phyloP scores from a whole-genome alignment of 257 asterid species.

The Catharanthus roseus region DNA sequence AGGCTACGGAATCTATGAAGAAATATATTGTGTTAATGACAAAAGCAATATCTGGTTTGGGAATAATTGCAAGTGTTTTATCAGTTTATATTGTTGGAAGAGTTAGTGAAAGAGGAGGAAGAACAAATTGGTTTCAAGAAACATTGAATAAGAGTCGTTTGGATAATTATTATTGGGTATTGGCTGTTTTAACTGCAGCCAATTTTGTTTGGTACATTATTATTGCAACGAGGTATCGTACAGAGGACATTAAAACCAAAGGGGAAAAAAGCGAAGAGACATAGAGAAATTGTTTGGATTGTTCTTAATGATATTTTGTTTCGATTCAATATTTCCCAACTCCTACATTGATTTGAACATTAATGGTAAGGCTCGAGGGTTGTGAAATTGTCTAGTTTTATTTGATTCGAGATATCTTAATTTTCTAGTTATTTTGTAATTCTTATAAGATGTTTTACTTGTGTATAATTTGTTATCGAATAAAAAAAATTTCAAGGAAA shows the following conservation, averaged over 20 bases:
- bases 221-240: neutral
- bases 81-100: constrained; percentile 42
- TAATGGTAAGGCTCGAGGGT: no score
- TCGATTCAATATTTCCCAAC: no score
- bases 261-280: no score
- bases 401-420: no score
- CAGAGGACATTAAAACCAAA: no score
- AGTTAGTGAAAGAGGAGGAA: constrained; percentile 38
- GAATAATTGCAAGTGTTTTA: constrained; percentile 34
- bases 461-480: no score
- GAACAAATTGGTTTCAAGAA: constrained; percentile 43
- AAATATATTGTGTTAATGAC: constrained; percentile 20
- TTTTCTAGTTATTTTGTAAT: no score
- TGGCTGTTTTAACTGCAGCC: constrained; percentile 38
- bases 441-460: no score
- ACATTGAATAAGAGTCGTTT: constrained; percentile 49
- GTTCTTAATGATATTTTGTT: neutral
- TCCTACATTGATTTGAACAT: no score
- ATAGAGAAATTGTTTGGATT: neutral
- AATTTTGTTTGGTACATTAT: constrained; percentile 24
- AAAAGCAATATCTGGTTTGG: constrained; percentile 38
- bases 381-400: no score
- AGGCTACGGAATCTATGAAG: constrained; percentile 29
- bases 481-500: no score
- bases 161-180: constrained; percentile 52